Percentiles rank a stretch among this genome's conserved stretches.
These are phyloP conservation scores for Penicillium occitanis DNA, from an alignment of 2,329 filamentous ascomycete genomes.

Conservation along the genomic window DNA sequence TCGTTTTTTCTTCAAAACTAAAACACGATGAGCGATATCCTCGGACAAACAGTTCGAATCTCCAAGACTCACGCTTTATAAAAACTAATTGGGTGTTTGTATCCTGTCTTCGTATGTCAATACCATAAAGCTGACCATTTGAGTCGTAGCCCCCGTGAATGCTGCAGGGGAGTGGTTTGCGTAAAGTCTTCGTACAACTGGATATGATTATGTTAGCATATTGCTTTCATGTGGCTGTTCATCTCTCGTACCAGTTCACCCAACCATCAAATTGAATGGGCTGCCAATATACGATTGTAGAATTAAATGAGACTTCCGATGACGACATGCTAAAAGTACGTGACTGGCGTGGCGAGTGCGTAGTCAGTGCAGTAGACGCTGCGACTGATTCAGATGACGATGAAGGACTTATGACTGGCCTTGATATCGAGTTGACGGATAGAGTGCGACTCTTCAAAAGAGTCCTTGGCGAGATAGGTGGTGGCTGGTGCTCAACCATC, in stretches of 20 bases:
- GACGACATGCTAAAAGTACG: conserved; percentile 9
- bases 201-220: background rate
- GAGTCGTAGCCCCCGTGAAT: conserved; percentile 8
- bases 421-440: background rate
- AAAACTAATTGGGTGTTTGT: background rate
- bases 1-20: conserved; percentile 21
- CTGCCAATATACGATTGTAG: conserved; percentile 1
- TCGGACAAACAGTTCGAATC: background rate
- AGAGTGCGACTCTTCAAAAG: conserved; percentile 10
- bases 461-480: background rate
- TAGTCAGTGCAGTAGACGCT: background rate
- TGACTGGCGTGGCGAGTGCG: background rate
- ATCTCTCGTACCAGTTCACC: conserved; percentile 11
- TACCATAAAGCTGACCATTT: conserved; percentile 8
- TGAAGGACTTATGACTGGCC: conserved; percentile 1
- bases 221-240: background rate
- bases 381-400: conserved; percentile 9
- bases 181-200: background rate
- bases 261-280: conserved; percentile 7
- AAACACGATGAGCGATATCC: background rate
- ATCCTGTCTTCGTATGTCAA: background rate
- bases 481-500: background rate
- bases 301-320: conserved; percentile 5
- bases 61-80: conserved; percentile 7
- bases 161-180: background rate